Percentiles rank a stretch among this genome's conserved stretches.
phyloP scores from a whole-genome alignment of 768 basidiomycete species.

The Suillus americanus region DNA sequence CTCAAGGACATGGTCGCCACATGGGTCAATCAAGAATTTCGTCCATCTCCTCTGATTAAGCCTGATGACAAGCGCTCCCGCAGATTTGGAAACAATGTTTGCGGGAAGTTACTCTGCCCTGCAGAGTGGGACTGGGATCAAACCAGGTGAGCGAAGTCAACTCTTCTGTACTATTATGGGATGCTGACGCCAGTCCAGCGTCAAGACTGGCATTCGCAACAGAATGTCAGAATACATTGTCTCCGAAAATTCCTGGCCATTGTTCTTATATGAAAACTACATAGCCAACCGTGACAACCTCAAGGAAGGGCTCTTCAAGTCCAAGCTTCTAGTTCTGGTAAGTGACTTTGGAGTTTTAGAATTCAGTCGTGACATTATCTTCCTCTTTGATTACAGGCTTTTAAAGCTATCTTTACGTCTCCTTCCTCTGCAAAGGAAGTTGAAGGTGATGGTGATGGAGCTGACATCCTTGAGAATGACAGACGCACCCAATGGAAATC shows the following conservation, averaged over 20 bases:
- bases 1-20: background rate
- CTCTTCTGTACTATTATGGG: background rate
- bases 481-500: background rate
- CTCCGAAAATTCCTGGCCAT: conserved; percentile 15
- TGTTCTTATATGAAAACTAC: conserved; percentile 13
- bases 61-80: background rate
- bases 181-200: background rate
- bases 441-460: background rate
- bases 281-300: background rate
- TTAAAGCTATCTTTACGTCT: conserved; percentile 13
- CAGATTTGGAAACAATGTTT: background rate
- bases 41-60: background rate
- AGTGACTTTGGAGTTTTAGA: background rate
- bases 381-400: conserved; percentile 7
- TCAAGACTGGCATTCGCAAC: conserved; percentile 7
- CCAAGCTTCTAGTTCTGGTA: conserved; percentile 15
- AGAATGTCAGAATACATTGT: conserved; percentile 9
- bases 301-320: conserved; percentile 16
- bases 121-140: background rate
- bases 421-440: conserved; percentile 12
- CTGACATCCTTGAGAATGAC: background rate
- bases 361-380: too few relatives aligned
- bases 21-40: background rate
- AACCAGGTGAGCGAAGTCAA: background rate
- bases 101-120: conserved; percentile 2